Base-by-base conservation (phyloP, 2,329 filamentous ascomycete genomes). In the Corinectria fuckeliana region DNA sequence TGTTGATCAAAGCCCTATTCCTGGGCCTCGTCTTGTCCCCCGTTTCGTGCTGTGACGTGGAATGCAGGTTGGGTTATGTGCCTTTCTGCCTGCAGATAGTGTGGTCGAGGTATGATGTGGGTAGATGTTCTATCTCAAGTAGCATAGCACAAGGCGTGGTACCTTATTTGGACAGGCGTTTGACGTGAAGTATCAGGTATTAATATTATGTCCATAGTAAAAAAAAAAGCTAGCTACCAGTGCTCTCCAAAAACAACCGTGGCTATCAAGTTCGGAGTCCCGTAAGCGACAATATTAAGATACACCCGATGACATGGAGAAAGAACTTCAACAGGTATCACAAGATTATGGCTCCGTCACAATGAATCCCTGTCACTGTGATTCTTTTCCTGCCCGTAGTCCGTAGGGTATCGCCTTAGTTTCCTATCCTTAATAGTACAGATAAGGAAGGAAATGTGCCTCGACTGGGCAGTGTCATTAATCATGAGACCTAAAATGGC, bases 391-490 rank as follows among this genome's bases (percentile, higher is more conserved):
- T 49, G 28, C 39, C 32, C 28, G 23, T 7, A 44, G 36, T 44
- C 47, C 41, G 30, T 53, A 26, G 38, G 56, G 50, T 51, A 53
- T 61, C 45, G 55, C 58, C 39, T 49, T 44, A 41, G 26, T 42
- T 28, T 54, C 55, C 18, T 21, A 47, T 39, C 36, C 49, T 45
- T 28, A 38, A 38, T 38, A 54, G 34, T 56, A 56, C 41, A 66
- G 30, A 45, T n/a, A 58, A 49, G 63, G 58, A 58, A 49, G 63
- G 58, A 56, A 52, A 63, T 58, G 57, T 58, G 60, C 59, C 59
- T 38, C n/a, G 49, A 20, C 10, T 49, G n/a, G 56, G 56, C 56
- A 47, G 54, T 49, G 62, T 69, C 68, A 57, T 70, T 45, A 67
- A 60, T 69, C 67, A 53, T 69, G 20, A 65, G 28, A 47, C 44